Conservation (phyloP, 1,284 basidiomycete species). For the Ceratobasidium sp. region DNA sequence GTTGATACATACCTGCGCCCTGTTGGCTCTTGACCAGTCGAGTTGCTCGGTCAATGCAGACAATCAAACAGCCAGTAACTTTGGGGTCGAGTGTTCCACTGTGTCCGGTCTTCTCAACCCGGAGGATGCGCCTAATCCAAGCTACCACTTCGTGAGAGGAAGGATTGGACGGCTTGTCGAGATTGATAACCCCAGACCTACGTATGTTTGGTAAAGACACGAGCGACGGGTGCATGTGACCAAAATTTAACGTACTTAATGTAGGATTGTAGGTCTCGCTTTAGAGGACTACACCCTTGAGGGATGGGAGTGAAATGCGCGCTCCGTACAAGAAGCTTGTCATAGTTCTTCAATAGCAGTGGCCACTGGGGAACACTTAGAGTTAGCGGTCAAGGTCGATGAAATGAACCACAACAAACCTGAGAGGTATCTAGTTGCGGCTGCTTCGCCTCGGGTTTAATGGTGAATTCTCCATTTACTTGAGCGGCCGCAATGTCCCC, state of each 20-base stretch:
- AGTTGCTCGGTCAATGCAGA: conserved; percentile 99
- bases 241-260: conserved; percentile 68
- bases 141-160: conserved; percentile 99
- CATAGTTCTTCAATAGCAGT: conserved; percentile 97
- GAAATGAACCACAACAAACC: neutral
- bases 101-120: conserved; percentile 98
- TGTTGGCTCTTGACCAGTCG: conserved; percentile 99
- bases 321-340: conserved; percentile 92
- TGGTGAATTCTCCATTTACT: conserved; percentile 71
- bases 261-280: conserved; percentile 89
- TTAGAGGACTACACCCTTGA: conserved; percentile 86
- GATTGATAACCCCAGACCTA: conserved; percentile 97
- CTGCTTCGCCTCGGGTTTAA: conserved; percentile 75
- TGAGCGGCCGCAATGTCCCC: conserved; percentile 61
- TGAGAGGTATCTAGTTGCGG: conserved; percentile 88
- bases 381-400: neutral
- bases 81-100: conserved; percentile 98
- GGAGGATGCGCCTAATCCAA: conserved; percentile 94
- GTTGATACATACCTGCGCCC: conserved; percentile 74
- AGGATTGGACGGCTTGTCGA: conserved; percentile 99
- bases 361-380: conserved; percentile 73
- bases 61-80: conserved; percentile 98
- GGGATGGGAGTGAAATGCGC: conserved; percentile 99
- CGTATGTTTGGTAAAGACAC: conserved; percentile 3
- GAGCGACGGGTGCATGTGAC: neutral